Conservation (phyloP, 2,329 filamentous ascomycete species). For the Fusarium kyushuense region DNA sequence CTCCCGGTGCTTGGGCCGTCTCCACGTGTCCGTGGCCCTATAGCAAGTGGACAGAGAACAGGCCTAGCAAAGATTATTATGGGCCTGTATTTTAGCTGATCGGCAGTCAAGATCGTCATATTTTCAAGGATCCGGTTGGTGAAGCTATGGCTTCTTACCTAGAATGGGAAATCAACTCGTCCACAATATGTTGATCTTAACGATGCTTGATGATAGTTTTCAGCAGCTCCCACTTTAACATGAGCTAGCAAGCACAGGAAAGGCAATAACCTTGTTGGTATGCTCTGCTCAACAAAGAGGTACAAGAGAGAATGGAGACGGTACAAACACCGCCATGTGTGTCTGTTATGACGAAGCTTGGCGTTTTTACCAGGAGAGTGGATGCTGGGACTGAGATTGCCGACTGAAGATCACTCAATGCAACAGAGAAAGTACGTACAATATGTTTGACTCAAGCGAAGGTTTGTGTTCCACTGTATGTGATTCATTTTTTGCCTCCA, state of each 20-base stretch:
- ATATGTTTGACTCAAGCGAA: neutral
- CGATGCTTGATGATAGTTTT: neutral
- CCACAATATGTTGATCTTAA: slow-evolving; percentile 13
- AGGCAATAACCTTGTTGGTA: neutral
- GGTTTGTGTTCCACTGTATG: neutral
- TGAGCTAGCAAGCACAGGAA: neutral
- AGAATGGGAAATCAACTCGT: slow-evolving; percentile 18
- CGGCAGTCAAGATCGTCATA: slow-evolving; percentile 1
- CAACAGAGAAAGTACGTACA: neutral
- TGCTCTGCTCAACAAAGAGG: neutral
- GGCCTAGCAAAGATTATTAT: neutral
- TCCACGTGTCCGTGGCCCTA: slow-evolving; percentile 3
- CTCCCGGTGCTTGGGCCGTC: neutral
- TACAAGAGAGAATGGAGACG: neutral
- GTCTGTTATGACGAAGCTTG: neutral
- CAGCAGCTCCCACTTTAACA: neutral
- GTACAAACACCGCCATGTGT: neutral
- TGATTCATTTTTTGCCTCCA: neutral
- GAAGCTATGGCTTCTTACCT: neutral
- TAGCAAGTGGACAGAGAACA: neutral
- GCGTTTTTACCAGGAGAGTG: neutral
- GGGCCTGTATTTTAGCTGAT: neutral
- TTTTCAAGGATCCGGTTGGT: slow-evolving; percentile 1
- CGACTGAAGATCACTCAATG: neutral
- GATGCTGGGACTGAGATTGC: slow-evolving; percentile 8